Evolutionary conservation across 2,329 filamentous ascomycete species (phyloP).

Genomic region (Ophiostoma pallidulum): DNA sequence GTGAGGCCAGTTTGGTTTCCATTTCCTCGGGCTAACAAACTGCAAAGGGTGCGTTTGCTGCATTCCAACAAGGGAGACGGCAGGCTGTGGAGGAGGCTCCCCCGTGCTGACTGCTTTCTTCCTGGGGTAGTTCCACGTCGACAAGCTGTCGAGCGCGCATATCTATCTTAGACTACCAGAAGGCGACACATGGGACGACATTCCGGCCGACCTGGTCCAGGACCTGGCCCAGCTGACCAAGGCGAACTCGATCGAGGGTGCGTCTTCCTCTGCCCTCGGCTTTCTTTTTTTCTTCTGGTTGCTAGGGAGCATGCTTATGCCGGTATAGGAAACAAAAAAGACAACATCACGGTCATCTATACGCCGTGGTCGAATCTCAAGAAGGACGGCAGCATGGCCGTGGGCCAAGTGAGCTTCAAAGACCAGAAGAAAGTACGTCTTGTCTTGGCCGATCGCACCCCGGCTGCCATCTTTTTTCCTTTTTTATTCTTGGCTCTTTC

Average conservation of each 20-base stretch:
- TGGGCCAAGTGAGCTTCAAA: constrained; percentile 91
- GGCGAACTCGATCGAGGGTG: constrained; percentile 95
- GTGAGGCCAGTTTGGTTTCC: not conserved
- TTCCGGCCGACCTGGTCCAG: constrained; percentile 62
- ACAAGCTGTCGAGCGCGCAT: constrained; percentile 94
- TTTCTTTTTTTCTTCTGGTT: not conserved
- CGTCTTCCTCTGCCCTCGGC: not conserved
- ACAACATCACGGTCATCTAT: constrained; percentile 94
- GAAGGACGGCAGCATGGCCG: constrained; percentile 93
- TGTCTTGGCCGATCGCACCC: too few relatives aligned
- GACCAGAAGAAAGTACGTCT: constrained; percentile 57
- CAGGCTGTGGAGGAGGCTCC: too few relatives aligned
- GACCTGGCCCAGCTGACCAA: constrained; percentile 98
- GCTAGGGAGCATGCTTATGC: not conserved
- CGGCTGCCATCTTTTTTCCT: too few relatives aligned
- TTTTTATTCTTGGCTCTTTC: not conserved
- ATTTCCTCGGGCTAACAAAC: not conserved
- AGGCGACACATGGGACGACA: constrained; percentile 72
- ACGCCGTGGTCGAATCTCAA: constrained; percentile 92
- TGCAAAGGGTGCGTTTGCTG: constrained; percentile 23
- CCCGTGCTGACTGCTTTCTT: too few relatives aligned
- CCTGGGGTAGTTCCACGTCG: constrained; percentile 70
- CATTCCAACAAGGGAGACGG: too few relatives aligned
- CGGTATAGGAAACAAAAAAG: constrained; percentile 82
- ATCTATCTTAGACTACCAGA: constrained; percentile 83